These are phyloP conservation scores for Saturnispora besseyi DNA, from an alignment of 805 yeast species.

Conservation along the genomic window DNA sequence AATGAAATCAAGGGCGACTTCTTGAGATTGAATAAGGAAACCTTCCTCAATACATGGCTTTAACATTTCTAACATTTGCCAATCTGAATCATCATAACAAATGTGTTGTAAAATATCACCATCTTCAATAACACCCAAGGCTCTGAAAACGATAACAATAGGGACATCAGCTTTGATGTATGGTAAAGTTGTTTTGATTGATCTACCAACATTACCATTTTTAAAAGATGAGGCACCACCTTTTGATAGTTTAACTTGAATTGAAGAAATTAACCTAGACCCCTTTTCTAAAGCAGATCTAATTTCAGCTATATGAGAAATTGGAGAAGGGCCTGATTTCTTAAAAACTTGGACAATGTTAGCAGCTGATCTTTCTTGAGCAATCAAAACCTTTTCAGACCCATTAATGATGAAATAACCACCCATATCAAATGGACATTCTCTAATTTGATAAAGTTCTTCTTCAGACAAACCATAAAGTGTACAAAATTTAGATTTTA, in stretches of 20 bases:
- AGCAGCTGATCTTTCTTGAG: constrained; percentile 98
- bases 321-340: constrained; percentile 95
- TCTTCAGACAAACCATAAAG: constrained; percentile 82
- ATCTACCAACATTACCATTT: constrained; percentile 56
- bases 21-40: constrained; percentile 94
- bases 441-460: constrained; percentile 90
- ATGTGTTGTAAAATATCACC: constrained; percentile 98
- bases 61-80: constrained; percentile 99
- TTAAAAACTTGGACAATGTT: constrained; percentile 97
- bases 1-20: constrained; percentile 93
- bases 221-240: constrained; percentile 40
- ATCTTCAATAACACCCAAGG: constrained; percentile 96
- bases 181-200: constrained; percentile 92
- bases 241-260: constrained; percentile 77
- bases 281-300: constrained; percentile 97
- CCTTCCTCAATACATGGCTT: constrained; percentile 99
- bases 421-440: constrained; percentile 99
- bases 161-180: constrained; percentile 96
- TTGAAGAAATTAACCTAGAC: constrained; percentile 83
- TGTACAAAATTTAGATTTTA: constrained; percentile 92
- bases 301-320: constrained; percentile 92
- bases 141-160: constrained; percentile 93
- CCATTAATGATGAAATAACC: constrained; percentile 98
- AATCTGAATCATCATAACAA: constrained; percentile 94
- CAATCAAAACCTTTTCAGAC: constrained; percentile 94